Conservation (phyloP, 306 rosid species). For the Begonia fuchsioides region DNA sequence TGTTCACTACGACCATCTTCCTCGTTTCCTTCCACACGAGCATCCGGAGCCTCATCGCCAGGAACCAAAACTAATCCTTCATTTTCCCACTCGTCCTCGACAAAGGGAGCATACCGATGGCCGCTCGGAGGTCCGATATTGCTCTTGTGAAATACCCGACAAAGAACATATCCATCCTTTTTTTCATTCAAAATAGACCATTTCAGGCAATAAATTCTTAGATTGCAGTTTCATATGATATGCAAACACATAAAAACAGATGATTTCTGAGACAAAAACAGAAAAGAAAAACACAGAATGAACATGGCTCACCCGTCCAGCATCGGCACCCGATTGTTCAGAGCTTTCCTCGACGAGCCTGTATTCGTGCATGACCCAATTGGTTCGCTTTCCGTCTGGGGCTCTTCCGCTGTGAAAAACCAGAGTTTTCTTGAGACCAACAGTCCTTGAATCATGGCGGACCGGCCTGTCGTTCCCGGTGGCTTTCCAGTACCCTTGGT, state of each 20-base stretch:
- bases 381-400: constrained; percentile 88
- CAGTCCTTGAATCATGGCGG: constrained; percentile 40
- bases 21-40: neutral
- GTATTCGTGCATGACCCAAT: constrained; percentile 99
- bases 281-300: too few species aligned
- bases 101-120: constrained; percentile 92
- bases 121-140: constrained; percentile 98
- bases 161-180: constrained; percentile 90
- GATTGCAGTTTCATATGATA: too few species aligned
- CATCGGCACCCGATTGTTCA: constrained; percentile 43
- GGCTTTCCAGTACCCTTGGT: constrained; percentile 94
- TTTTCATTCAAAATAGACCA: constrained; percentile 34
- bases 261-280: too few species aligned
- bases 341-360: constrained; percentile 73
- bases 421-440: constrained; percentile 86
- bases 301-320: constrained; percentile 61
- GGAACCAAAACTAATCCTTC: constrained; percentile 24
- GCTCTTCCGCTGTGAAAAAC: constrained; percentile 97
- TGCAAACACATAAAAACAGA: too few species aligned
- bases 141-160: constrained; percentile 98
- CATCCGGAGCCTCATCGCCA: constrained; percentile 8
- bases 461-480: constrained; percentile 90
- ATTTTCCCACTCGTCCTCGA: constrained; percentile 98
- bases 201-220: constrained; percentile 4
- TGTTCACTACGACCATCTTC: too few species aligned